Conservation (phyloP, 2,329 filamentous ascomycete species). For the Ophiostoma angusticollis region DNA sequence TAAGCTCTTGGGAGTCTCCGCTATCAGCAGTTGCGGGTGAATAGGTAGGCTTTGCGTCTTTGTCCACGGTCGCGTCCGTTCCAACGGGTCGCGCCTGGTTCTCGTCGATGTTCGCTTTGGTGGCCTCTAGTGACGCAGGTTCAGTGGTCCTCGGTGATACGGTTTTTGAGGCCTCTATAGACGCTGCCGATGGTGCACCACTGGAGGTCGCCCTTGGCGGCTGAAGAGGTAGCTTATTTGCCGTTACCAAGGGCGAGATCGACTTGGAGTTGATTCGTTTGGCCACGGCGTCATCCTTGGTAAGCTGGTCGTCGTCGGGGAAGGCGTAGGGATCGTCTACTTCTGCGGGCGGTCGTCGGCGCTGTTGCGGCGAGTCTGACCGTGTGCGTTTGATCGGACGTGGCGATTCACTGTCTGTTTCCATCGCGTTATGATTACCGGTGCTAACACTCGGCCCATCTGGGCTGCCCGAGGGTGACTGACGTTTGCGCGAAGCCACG, state of each 20-base stretch:
- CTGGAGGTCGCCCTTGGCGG: not conserved
- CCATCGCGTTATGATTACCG: not conserved
- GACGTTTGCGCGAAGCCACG: slow-evolving; percentile 6
- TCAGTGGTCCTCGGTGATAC: no score
- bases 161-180: no score
- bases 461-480: not conserved
- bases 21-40: not conserved
- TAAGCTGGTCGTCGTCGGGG: slow-evolving; percentile 1
- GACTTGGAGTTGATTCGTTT: not conserved
- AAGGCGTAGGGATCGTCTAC: slow-evolving; percentile 3
- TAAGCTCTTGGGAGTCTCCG: not conserved
- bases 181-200: no score
- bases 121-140: no score
- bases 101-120: no score
- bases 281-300: not conserved
- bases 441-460: not conserved
- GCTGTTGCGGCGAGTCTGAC: no score
- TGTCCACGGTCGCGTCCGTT: not conserved
- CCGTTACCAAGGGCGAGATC: not conserved
- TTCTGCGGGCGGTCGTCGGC: no score
- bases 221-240: not conserved
- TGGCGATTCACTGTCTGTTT: not conserved
- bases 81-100: no score
- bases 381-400: not conserved
- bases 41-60: not conserved